phyloP scores from a whole-genome alignment of 768 basidiomycete species.

The Suillus lakei region DNA sequence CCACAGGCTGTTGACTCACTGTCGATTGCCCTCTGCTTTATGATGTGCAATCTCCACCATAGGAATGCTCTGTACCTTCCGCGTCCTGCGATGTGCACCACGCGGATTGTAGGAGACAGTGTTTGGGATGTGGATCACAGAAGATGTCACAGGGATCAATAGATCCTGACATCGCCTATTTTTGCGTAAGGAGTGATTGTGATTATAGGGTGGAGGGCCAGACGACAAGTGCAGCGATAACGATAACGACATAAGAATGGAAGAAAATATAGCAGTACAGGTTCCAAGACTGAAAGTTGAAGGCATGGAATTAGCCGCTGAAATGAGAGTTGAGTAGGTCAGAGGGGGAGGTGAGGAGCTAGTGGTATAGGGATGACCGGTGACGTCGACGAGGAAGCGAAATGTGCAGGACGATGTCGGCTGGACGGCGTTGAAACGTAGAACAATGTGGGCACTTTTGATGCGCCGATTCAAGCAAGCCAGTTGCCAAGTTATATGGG shows the following conservation, averaged over 20 bases:
- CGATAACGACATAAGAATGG: neutral
- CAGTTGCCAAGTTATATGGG: neutral
- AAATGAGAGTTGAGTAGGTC: neutral
- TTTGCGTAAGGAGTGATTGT: neutral
- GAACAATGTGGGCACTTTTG: neutral
- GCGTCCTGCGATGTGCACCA: neutral
- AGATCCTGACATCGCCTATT: neutral
- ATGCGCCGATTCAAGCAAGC: too few species aligned
- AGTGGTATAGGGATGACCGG: neutral
- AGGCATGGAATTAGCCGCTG: neutral
- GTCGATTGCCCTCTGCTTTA: neutral
- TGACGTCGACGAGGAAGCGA: neutral
- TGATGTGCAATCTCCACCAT: conserved; percentile 2
- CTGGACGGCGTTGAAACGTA: neutral
- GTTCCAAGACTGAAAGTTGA: neutral
- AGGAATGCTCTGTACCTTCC: conserved; percentile 7
- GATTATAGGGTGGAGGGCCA: conserved; percentile 9
- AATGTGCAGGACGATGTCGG: neutral
- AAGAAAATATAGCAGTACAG: neutral
- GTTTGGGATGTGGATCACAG: conserved; percentile 9
- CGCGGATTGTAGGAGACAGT: neutral
- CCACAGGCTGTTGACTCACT: neutral
- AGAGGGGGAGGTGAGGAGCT: neutral
- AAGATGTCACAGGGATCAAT: conserved; percentile 7
- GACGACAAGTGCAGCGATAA: neutral